Percentiles rank a stretch among this genome's conserved stretches.
Evolutionary conservation across 164 flowering plant genomes (phyloP).

Genomic region (Berberis vulgaris): DNA sequence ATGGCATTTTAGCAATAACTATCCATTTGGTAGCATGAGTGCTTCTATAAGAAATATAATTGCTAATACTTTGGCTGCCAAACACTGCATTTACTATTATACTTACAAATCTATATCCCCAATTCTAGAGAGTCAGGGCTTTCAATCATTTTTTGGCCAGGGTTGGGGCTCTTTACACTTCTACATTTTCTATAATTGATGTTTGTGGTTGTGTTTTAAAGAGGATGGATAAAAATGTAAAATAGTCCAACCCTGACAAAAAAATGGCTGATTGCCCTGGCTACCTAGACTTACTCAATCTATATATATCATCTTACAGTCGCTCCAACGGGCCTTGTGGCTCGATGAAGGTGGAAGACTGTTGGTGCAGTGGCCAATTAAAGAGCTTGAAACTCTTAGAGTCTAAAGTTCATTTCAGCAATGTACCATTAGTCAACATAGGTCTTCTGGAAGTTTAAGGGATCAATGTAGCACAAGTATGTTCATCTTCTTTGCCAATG

Average conservation of each 20-base stretch:
- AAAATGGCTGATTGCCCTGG: no score
- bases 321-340: conserved; percentile 64
- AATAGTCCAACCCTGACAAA: no score
- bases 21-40: background rate
- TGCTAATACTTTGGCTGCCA: background rate
- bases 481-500: background rate
- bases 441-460: conserved; percentile 42
- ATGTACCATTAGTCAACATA: conserved; percentile 25
- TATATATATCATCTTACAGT: conserved; percentile 17
- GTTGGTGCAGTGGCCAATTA: conserved; percentile 66
- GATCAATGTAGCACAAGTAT: conserved; percentile 67
- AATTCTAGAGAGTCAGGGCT: no score
- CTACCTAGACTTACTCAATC: no score
- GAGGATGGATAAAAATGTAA: no score
- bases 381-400: conserved; percentile 50
- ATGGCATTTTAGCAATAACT: background rate
- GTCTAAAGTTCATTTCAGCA: conserved; percentile 15
- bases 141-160: no score
- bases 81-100: background rate
- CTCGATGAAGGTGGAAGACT: conserved; percentile 54
- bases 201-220: no score
- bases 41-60: background rate
- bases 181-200: no score
- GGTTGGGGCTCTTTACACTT: no score
- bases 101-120: no score